These are phyloP conservation scores for Suillus bovinus DNA, from an alignment of 768 basidiomycete genomes.

Conservation along the genomic window DNA sequence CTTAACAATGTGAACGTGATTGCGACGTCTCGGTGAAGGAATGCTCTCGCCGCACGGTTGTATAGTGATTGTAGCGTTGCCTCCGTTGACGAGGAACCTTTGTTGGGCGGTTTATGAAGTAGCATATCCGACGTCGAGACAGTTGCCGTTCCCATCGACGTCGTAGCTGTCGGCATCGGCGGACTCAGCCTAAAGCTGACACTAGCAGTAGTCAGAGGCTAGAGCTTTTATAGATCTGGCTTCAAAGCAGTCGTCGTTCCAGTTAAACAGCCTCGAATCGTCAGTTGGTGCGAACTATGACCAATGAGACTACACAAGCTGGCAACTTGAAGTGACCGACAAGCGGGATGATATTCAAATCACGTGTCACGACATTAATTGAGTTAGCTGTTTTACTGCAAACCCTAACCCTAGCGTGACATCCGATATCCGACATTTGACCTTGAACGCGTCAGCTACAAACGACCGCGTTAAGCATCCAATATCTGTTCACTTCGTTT, in stretches of 20 bases:
- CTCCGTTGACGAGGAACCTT: conserved; percentile 30
- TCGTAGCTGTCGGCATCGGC: conserved; percentile 54
- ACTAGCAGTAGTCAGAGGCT: no score
- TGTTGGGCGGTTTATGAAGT: conserved; percentile 37
- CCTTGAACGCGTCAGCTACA: conserved; percentile 34
- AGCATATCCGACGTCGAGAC: conserved; percentile 24
- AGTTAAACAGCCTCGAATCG: no score
- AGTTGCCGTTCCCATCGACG: conserved; percentile 24
- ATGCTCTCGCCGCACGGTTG: conserved; percentile 74
- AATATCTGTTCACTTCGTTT: conserved; percentile 16
- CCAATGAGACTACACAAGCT: no score
- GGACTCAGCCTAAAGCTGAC: no score
- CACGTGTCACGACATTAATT: no score
- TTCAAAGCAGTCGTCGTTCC: no score
- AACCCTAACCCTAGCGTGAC: neutral
- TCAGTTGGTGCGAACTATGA: no score
- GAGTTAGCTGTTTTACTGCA: no score
- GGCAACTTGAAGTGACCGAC: no score
- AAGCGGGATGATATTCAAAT: no score
- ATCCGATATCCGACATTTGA: conserved; percentile 18
- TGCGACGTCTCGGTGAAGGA: conserved; percentile 71
- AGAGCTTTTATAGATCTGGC: no score
- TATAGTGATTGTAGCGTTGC: conserved; percentile 71
- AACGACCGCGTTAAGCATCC: conserved; percentile 7
- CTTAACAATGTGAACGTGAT: conserved; percentile 65